Base-by-base conservation (phyloP, 2,329 filamentous ascomycete species). In the Trichoderma arundinaceum region DNA sequence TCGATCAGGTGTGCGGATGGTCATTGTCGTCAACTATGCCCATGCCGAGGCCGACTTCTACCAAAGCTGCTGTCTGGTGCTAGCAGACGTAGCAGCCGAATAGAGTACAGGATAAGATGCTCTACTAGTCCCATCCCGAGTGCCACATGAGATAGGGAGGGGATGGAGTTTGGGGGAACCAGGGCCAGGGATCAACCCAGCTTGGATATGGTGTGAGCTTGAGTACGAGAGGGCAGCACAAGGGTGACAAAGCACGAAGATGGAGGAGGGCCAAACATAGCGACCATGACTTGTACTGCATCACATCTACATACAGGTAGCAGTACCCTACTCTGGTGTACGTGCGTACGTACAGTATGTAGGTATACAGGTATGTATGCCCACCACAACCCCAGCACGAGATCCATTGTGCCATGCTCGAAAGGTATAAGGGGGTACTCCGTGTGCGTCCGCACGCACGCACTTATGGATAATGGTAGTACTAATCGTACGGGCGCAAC, bases 131-230 rank as follows among this genome's bases (percentile, higher is more conserved):
- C 64, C 64, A 48, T 66, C 22, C 64, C 57, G 64, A 66, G 51
- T 62, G 64, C 57, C 64, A 66, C 64, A 66, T 54, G 64, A 61
- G 64, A 56, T 56, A 48, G 64, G 22, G 49, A 59, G 51, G 58
- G 46, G 39, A 53, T 44, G 38, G 59, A 53, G 48, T 32, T 62
- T 51, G 59, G 59, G 46, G 61, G 44, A 52, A 13, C 44, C 43
- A 32, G 53, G 53, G 28, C 53, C 52, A 65, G 53, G 38, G 52
- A 65, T 65, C 33, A 59, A 35, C 53, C 62, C 38, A 49, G 62
- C 62, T 44, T 49, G 35, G 62, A 52, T 46, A 63, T 43, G 38
- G 44, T 43, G 51, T 44, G 63, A 60, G 48, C 17, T 32, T 49
- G 63, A 46, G 54, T 46, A 22, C 35, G 41, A 49, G 43, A 32